Conservation (phyloP, 345 rosid genomes). For the Gossypium herbaceum region DNA sequence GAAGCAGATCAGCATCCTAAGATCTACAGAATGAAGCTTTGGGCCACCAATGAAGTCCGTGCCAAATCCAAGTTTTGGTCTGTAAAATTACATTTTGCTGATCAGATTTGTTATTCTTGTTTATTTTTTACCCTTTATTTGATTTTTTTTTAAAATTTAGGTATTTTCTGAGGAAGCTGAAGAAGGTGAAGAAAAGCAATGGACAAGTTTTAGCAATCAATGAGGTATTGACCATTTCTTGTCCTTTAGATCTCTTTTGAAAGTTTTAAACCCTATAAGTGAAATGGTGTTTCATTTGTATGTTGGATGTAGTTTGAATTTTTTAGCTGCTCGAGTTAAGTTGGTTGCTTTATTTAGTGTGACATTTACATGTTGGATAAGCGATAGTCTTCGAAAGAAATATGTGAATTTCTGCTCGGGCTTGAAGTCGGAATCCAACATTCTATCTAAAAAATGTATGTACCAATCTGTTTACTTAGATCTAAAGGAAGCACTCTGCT, state of each 20-base stretch:
- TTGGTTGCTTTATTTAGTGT: background rate
- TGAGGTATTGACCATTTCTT: conserved; percentile 27
- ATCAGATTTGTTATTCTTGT: no score
- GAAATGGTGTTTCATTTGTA: background rate
- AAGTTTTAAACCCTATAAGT: background rate
- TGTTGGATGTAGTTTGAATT: background rate
- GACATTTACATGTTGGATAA: background rate
- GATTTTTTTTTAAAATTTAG: background rate
- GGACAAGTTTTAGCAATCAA: conserved; percentile 52
- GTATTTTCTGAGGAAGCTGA: conserved; percentile 37
- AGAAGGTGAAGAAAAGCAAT: conserved; percentile 52
- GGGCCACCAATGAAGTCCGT: conserved; percentile 51
- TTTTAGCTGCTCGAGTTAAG: background rate
- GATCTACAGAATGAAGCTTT: conserved; percentile 47
- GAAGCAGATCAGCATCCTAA: conserved; percentile 39
- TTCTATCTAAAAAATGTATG: background rate
- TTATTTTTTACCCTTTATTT: no score
- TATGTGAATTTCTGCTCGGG: background rate
- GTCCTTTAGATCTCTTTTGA: background rate
- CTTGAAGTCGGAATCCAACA: background rate
- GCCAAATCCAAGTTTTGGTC: conserved; percentile 53
- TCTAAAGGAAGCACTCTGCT: background rate
- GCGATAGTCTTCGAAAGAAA: background rate
- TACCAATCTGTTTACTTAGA: background rate
- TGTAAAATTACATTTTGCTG: background rate